Conservation (phyloP, 2,329 filamentous ascomycete genomes). For the Colletotrichum sansevieriae region DNA sequence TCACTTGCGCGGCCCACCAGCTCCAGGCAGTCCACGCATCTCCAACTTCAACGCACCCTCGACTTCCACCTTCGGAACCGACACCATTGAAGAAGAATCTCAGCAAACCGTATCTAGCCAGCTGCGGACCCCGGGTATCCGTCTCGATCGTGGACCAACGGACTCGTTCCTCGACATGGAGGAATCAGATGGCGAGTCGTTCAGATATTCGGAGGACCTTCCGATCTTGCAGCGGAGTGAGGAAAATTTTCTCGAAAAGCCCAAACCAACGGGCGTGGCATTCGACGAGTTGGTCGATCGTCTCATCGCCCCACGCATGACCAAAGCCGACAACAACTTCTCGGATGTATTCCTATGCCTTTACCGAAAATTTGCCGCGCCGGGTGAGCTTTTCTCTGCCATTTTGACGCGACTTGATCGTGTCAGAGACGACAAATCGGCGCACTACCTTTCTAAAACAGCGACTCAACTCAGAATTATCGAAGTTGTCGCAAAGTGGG, state of each 20-base stretch:
- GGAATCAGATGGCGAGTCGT: conserved; percentile 77
- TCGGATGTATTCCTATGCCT: conserved; percentile 89
- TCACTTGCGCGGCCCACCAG: conserved; percentile 49
- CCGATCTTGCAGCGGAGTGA: conserved; percentile 76
- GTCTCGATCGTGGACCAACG: conserved; percentile 61
- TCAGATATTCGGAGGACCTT: conserved; percentile 75
- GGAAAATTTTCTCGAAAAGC: conserved; percentile 69
- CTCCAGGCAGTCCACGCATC: conserved; percentile 57
- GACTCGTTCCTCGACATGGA: conserved; percentile 76
- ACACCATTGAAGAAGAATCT: conserved; percentile 51
- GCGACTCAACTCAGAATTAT: conserved; percentile 87
- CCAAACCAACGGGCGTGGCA: conserved; percentile 65
- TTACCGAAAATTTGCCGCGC: conserved; percentile 93
- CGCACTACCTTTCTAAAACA: conserved; percentile 81
- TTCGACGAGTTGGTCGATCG: conserved; percentile 86
- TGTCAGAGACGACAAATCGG: conserved; percentile 74
- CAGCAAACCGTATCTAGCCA: conserved; percentile 62
- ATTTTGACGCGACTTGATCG: conserved; percentile 83
- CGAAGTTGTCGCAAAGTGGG: conserved; percentile 89
- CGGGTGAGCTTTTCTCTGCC: conserved; percentile 80
- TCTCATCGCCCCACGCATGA: conserved; percentile 84
- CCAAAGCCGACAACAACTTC: conserved; percentile 91
- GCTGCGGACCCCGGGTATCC: conserved; percentile 65
- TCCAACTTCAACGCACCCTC: conserved; percentile 56
- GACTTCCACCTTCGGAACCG: conserved; percentile 53